These are phyloP conservation scores for Corchorus olitorius DNA, from an alignment of 345 rosid species.

Conservation along the genomic window DNA sequence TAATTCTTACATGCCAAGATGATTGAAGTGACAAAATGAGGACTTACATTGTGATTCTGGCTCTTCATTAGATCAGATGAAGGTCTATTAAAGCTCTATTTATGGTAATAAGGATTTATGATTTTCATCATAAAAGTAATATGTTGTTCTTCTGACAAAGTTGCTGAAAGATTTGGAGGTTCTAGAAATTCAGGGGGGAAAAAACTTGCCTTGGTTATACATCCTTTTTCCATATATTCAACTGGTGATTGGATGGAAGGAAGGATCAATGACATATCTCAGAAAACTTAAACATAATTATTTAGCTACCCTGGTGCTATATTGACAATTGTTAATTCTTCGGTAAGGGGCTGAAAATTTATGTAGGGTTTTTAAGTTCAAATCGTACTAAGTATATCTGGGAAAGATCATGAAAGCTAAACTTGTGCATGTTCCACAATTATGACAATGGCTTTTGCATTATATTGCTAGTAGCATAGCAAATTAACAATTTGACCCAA, in stretches of 20 bases:
- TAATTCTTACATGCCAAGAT: background rate
- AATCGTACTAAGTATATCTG: background rate
- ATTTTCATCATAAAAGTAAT: background rate
- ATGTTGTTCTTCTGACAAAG: constrained; percentile 1
- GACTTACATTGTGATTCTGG: background rate
- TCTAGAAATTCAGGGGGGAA: background rate
- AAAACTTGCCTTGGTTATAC: background rate
- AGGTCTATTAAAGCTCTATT: background rate
- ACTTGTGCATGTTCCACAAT: background rate
- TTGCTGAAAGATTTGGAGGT: background rate
- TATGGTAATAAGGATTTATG: background rate
- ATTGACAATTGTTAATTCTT: background rate
- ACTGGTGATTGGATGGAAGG: background rate
- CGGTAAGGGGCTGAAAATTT: background rate
- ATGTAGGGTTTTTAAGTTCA: background rate
- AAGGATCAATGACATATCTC: background rate
- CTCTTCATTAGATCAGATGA: background rate
- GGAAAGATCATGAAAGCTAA: background rate
- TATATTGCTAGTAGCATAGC: background rate
- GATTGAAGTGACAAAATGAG: background rate
- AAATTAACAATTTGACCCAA: background rate
- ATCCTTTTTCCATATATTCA: background rate
- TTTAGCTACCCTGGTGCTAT: background rate
- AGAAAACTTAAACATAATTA: background rate
- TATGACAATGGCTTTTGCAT: background rate